Evolutionary conservation across 2,329 filamentous ascomycete genomes (phyloP), one percentile per base, ranked within the genome.

Genomic region (Colletotrichum sp.): DNA sequence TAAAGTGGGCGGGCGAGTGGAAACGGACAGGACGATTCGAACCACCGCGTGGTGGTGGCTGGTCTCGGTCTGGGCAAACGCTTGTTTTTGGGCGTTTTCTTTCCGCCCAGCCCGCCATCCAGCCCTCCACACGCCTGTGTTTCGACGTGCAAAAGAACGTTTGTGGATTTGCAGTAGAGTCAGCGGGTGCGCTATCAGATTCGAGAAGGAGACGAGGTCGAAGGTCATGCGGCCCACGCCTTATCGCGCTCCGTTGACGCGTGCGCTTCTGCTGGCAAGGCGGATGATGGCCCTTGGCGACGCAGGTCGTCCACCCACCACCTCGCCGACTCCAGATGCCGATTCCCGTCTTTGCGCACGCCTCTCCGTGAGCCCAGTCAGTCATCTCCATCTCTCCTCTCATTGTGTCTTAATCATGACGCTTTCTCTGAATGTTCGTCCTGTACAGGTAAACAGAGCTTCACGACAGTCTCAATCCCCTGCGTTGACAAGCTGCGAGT

Each of bases 21-120:
- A 39, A 16, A 28, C 39, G 24, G 32, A 60, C 67, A 34, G 68
- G 36, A 12, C 67, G 18, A 59, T 52, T 60, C 52, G 28, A 67
- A n/a, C 28, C 34, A 55, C 72, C 68, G 68, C 36, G 43, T 21
- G 43, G 67, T 74, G 68, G 68, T 68, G 63, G 69, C 55, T 70
- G 74, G 71, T 70, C 74, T 74, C 48, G 74, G 74, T 70, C 74
- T 74, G 59, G 74, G 74, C 71, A 76, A 76, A 76, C 66, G 74
- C 74, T 76, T 76, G 36, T 76, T 76, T 73, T 74, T 61, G 30
- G 30, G 59, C 28, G 59, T 30, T 61, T 61, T 61, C 30, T 15
- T 32, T 32, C 59, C 28, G 30, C 21, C 28, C 59, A 61, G 43
- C 43, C n/a, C 18, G 43, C 43, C 21, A 13, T 15, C 30, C 28